Base-by-base conservation (phyloP, 495 filamentous ascomycete species). In the Penicillium canescens region DNA sequence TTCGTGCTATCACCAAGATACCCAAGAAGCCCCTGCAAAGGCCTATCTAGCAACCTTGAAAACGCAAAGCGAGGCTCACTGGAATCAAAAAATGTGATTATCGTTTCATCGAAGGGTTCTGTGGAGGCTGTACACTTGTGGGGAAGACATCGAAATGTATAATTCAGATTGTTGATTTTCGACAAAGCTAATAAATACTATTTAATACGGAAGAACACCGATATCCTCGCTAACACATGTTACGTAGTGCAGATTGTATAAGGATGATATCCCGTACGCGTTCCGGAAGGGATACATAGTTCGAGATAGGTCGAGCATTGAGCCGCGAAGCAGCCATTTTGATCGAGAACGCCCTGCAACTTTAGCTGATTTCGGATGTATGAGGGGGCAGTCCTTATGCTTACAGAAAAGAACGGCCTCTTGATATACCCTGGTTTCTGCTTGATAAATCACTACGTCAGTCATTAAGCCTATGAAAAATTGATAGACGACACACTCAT, bases 301-400 rank as follows among this genome's bases (percentile, higher is more conserved):
- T 44, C 4, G 42, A 31, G 42, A 44, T 31, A 28, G 24, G 42
- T 14, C 7, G 8, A 28, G 23, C 23, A 24, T 2, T 24, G 13
- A 43, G 23, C 42, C 9, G n/a, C 24, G 42, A 44, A 44, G 24
- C 42, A 18, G 12, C 24, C 4, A 44, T 44, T 44, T 24, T 44
- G 42, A 44, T 44, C 6, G 42, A 44, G 42, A 44, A 44, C 24
- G 42, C 42, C 42, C 42, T 44, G 24, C 13, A 14, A 44, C 11
- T n/a, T 44, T 44, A 44, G 42, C 0, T 44, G 42, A 44, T 44
- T 44, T 44, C 24, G 42, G 42, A 16, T 31, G 24, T 44, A 18
- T 44, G 13, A 31, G 42, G 18, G 24, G 13, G n/a, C 13, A 44
- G 6, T 1, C 42, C 31, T 14, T 44, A 6, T 44, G 24, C 42